Conservation (phyloP, 2,329 filamentous ascomycete genomes). For the Calonectria pteridis region DNA sequence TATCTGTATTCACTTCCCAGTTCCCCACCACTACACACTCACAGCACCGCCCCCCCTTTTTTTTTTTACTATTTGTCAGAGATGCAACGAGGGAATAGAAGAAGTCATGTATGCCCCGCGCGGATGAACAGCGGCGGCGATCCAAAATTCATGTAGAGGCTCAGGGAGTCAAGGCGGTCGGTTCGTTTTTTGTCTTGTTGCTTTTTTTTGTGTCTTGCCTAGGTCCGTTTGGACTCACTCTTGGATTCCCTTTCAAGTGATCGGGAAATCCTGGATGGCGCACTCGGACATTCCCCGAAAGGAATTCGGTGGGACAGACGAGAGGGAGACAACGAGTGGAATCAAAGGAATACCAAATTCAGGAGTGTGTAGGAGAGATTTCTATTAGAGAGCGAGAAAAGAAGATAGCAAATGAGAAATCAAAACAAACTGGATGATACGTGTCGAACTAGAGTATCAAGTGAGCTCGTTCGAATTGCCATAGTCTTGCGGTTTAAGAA, state of each 20-base stretch:
- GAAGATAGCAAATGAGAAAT: conserved; percentile 33
- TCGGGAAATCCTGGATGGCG: conserved; percentile 43
- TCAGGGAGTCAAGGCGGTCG: conserved; percentile 55
- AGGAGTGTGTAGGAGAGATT: conserved; percentile 47
- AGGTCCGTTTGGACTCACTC: conserved; percentile 35
- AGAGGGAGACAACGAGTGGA: conserved; percentile 25
- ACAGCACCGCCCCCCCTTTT: conserved; percentile 44
- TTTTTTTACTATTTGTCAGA: conserved; percentile 39
- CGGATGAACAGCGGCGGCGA: conserved; percentile 50
- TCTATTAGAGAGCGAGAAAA: conserved; percentile 32
- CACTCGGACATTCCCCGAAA: conserved; percentile 39
- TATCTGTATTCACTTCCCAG: conserved; percentile 40
- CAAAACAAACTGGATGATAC: conserved; percentile 30
- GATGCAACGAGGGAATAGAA: conserved; percentile 54
- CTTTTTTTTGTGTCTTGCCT: conserved; percentile 37
- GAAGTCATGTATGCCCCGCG: conserved; percentile 56
- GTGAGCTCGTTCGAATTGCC: conserved; percentile 46
- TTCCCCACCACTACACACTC: conserved; percentile 37
- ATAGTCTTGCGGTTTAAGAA: conserved; percentile 33
- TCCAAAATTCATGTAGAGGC: conserved; percentile 58
- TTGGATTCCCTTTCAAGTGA: conserved; percentile 53
- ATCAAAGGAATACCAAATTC: conserved; percentile 37
- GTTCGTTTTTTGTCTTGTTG: conserved; percentile 42
- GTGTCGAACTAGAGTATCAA: conserved; percentile 48
- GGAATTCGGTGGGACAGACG: conserved; percentile 31